Percentiles rank a stretch among this genome's conserved stretches.
These are phyloP conservation scores for Thalassiosira profunda DNA, from an alignment of 108 stramenopile genomes.

Conservation along the genomic window DNA sequence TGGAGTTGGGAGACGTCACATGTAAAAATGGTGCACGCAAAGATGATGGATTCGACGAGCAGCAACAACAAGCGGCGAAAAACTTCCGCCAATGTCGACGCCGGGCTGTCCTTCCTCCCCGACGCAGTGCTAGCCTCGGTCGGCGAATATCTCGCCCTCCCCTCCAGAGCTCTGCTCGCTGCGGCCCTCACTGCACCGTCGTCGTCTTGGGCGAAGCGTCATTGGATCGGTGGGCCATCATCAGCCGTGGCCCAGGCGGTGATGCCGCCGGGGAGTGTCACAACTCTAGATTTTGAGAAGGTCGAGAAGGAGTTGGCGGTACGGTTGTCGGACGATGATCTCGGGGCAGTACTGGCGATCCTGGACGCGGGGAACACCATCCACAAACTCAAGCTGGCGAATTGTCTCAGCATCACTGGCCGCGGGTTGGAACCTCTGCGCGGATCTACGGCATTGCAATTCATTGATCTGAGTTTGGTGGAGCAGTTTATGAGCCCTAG, in stretches of 20 bases:
- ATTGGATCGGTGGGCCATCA: too few species aligned
- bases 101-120: background rate
- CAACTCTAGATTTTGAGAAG: background rate
- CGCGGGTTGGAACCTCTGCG: background rate
- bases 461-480: background rate
- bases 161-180: background rate
- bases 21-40: too few species aligned
- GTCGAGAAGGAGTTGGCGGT: background rate
- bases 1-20: too few species aligned
- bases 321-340: background rate
- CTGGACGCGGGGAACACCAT: background rate
- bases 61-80: too few species aligned
- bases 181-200: background rate
- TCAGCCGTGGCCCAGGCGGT: too few species aligned
- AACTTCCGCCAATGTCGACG: too few species aligned
- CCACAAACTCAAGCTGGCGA: background rate
- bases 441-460: background rate
- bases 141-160: background rate
- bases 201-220: too few species aligned
- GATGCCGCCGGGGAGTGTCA: too few species aligned
- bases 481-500: background rate
- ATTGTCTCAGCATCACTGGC: background rate
- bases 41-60: too few species aligned
- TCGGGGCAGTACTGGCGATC: background rate
- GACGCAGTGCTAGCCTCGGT: background rate